Conservation (phyloP, 2,329 filamentous ascomycete genomes). For the Trichoderma asperellum region DNA sequence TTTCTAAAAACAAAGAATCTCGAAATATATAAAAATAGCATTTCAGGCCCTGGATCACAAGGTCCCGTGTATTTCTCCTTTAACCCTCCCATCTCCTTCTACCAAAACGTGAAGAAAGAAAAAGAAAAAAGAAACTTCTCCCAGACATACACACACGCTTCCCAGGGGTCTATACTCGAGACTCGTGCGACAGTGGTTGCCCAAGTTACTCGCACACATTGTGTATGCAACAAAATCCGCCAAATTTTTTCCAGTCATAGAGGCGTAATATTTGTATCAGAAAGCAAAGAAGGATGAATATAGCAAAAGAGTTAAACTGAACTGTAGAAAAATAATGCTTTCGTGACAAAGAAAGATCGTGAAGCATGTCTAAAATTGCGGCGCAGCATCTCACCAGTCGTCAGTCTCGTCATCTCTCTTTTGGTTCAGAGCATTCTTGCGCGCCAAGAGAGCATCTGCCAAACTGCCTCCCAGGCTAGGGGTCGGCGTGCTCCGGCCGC, state of each 20-base stretch:
- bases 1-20: slow-evolving; percentile 7
- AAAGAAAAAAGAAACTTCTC: not conserved
- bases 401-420: slow-evolving; percentile 70
- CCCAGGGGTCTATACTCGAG: slow-evolving; percentile 18
- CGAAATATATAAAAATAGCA: slow-evolving; percentile 18
- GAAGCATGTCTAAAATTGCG: slow-evolving; percentile 13
- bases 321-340: slow-evolving; percentile 31
- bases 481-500: slow-evolving; percentile 72
- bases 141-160: not conserved
- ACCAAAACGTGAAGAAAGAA: not conserved
- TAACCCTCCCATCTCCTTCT: not conserved
- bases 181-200: slow-evolving; percentile 18
- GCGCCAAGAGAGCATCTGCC: slow-evolving; percentile 75
- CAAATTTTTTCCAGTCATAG: slow-evolving; percentile 17
- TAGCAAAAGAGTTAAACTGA: slow-evolving; percentile 12
- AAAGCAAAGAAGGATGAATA: slow-evolving; percentile 7
- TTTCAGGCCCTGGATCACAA: slow-evolving; percentile 3
- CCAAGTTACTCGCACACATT: slow-evolving; percentile 12
- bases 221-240: slow-evolving; percentile 25
- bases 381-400: slow-evolving; percentile 59
- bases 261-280: slow-evolving; percentile 10
- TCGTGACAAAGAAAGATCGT: slow-evolving; percentile 16
- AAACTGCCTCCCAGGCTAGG: slow-evolving; percentile 73
- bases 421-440: slow-evolving; percentile 73
- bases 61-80: not conserved